Evolutionary conservation across 2,329 filamentous ascomycete genomes (phyloP), one percentile per base, ranked within the genome.

Genomic region (Gaeumannomyces sp.): DNA sequence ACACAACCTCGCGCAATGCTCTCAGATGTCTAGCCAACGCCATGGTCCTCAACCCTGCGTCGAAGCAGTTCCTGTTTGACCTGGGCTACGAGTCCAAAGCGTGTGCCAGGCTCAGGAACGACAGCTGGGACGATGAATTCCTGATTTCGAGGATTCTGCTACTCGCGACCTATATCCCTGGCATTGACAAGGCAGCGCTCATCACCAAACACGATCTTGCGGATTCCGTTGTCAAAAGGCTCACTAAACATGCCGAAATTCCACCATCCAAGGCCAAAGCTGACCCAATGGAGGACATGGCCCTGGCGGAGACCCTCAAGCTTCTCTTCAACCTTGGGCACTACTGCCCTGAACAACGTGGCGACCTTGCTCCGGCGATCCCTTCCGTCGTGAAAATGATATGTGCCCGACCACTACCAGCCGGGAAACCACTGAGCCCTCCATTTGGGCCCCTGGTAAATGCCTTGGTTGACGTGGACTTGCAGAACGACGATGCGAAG

Each of bases 311-410:
- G 75, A 94, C 90, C 0, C 79, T 95, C 62, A 97, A 96, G 72
- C 82, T 98, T 57, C 78, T 96, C 63, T 98, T 96, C 81, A 97
- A 97, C 75, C 81, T 97, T 64, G 90, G 90, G 1, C 88, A 93
- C 70, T 87, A 88, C 71, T 89, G 89, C 69, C 85, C 87, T 4
- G 81, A 88, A 58, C 81, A 89, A 31, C 76, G 79, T 5, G 74
- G 79, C 0, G 77, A 80, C 0, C 96, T 97, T 72, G 86, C 86
- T 1, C 78, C 84, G 28, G 86, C 89, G 3, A 83, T 96, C 58
- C 83, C 87, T 14, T 82, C 87, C 66, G 85, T 98, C 33, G 80
- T 93, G 65, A 84, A 85, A 59, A 83, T 97, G 25, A 79, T 98
- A 35, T 83, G 83, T 68, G 85, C 79, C 62, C 78, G 79, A 27